Evolutionary conservation across 2,329 filamentous ascomycete genomes (phyloP), one percentile per base, ranked within the genome.

Genomic region (Botrytis deweyae): DNA sequence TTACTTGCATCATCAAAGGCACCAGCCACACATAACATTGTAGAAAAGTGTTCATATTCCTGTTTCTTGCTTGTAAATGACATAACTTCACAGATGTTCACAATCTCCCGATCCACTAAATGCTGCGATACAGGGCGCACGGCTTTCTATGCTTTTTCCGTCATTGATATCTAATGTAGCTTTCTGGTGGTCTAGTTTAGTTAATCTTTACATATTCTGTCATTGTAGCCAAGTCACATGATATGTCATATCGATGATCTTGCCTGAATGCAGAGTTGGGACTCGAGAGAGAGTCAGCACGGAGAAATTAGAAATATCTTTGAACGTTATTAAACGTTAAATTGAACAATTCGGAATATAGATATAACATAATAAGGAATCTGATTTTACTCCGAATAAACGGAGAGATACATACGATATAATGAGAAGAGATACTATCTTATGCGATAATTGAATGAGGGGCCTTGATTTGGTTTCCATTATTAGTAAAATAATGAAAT

Each of bases 21-120:
- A 22, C 36, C 66, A 58, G 66, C 46, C 49, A 68, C 49, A 55
- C 36, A 29, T 20, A 55, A 36, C 20, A 66, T 49, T 14, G 42
- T 49, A 40, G 65, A 67, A 67, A 67, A 55, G 40, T 33, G n/a
- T 46, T 7, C 38, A 65, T 65, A 66, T 66, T 66, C 66, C 49
- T 55, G 49, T 58, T 68, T 68, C 66, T 68, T 38, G 40, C 33
- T 10, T 8, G 52, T 33, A 55, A 29, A 68, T 68, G 49, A 68
- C 49, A 68, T 58, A 44, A 18, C 55, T 58, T 55, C 14, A 58
- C 52, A 58, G 52, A 49, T 58, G 29, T 29, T n/a, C 52, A 29
- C 40, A 46, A 36, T 16, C 29, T 38, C 25, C 7, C 25, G 49
- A 29, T 40, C 36, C 66, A 68, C 66, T 58, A 42, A 22, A 42